A percentile compares a stretch with the other conserved stretches of the same genome.
Conservation (phyloP, 2,329 filamentous ascomycete genomes). For the Curvularia verruculosa region DNA sequence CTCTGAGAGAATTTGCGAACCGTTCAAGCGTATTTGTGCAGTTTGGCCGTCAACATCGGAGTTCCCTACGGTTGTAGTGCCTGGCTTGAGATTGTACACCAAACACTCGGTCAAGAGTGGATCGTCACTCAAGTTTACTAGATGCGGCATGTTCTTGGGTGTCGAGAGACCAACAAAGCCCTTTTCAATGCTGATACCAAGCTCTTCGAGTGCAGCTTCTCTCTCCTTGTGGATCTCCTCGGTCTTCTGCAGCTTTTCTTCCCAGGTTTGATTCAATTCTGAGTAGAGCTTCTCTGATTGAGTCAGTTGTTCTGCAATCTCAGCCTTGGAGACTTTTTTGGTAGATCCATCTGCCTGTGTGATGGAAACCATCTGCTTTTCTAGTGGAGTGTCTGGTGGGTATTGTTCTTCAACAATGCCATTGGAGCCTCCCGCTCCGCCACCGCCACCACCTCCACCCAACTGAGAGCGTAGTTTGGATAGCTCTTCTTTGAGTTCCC, state of each 20-base stretch:
- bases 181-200: slow-evolving; percentile 98
- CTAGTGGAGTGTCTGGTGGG: slow-evolving; percentile 86
- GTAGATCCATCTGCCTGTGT: slow-evolving; percentile 81
- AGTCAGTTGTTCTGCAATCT: slow-evolving; percentile 94
- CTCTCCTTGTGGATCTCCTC: slow-evolving; percentile 98
- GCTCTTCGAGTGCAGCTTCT: slow-evolving; percentile 90
- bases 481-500: slow-evolving; percentile 95
- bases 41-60: slow-evolving; percentile 78
- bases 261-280: slow-evolving; percentile 98
- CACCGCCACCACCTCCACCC: slow-evolving; percentile 53
- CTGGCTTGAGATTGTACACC: slow-evolving; percentile 97
- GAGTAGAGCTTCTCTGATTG: slow-evolving; percentile 96
- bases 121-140: slow-evolving; percentile 86
- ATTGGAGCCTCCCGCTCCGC: slow-evolving; percentile 37
- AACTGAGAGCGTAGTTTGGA: slow-evolving; percentile 86
- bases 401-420: slow-evolving; percentile 75
- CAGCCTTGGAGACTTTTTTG: slow-evolving; percentile 97
- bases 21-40: slow-evolving; percentile 91
- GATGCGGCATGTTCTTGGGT: slow-evolving; percentile 98
- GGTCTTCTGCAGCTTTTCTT: slow-evolving; percentile 92
- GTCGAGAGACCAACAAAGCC: slow-evolving; percentile 94
- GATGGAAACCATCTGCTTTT: slow-evolving; percentile 96
- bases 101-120: slow-evolving; percentile 93
- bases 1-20: slow-evolving; percentile 87
- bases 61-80: slow-evolving; percentile 91